phyloP scores from a whole-genome alignment of 805 yeast species.

The Starmerella lactis-condensi region DNA sequence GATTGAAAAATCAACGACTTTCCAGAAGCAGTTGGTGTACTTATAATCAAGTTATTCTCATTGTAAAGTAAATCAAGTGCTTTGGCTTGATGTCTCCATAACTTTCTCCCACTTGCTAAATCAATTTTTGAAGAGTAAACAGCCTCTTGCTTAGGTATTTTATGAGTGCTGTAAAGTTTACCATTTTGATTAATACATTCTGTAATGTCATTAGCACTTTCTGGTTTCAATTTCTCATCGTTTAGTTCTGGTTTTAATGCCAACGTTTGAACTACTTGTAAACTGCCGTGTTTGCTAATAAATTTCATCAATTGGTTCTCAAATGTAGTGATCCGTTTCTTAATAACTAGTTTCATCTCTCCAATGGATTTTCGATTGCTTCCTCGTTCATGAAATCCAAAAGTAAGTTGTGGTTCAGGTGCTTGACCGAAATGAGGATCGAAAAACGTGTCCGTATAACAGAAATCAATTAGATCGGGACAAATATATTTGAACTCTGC shows the following conservation, averaged over 20 bases:
- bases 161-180: no score
- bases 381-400: conserved; percentile 56
- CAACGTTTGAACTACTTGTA: no score
- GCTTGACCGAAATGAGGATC: conserved; percentile 21
- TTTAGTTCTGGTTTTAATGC: no score
- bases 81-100: conserved; percentile 68
- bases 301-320: conserved; percentile 7
- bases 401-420: conserved; percentile 39
- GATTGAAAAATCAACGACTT: conserved; percentile 82
- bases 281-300: conserved; percentile 1
- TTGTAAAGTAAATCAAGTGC: conserved; percentile 39
- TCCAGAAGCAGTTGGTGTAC: conserved; percentile 95
- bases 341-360: conserved; percentile 7
- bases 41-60: conserved; percentile 48
- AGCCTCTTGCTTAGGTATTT: no score
- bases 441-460: conserved; percentile 53
- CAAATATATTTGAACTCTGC: conserved; percentile 43
- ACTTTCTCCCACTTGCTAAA: conserved; percentile 31
- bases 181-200: no score
- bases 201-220: no score
- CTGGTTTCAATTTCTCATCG: no score
- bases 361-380: conserved; percentile 24
- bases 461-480: conserved; percentile 52
- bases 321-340: conserved; percentile 10
- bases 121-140: no score